A percentile compares a stretch with the other conserved stretches of the same genome.
Conservation (phyloP, 768 basidiomycete genomes). For the Termitomyces bulborhizus region DNA sequence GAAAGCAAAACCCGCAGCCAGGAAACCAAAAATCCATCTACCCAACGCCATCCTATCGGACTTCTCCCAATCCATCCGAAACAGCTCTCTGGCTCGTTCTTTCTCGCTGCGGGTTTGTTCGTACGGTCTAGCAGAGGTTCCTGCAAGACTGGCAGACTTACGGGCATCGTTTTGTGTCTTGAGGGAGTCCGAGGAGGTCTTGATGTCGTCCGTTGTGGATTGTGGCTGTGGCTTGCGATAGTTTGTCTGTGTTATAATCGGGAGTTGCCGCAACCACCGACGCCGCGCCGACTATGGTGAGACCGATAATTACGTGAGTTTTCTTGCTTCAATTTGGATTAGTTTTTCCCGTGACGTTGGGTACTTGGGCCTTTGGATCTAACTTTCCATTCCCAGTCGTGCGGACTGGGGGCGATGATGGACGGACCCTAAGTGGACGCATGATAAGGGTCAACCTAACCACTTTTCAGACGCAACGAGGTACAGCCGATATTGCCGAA, state of each 20-base stretch:
- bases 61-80: constrained; percentile 19
- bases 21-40: background rate
- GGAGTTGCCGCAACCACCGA: constrained; percentile 10
- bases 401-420: too few relatives aligned
- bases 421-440: too few relatives aligned
- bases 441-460: too few relatives aligned
- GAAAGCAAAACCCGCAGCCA: constrained; percentile 8
- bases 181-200: constrained; percentile 22
- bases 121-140: constrained; percentile 11
- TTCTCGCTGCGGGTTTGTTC: constrained; percentile 9
- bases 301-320: too few relatives aligned
- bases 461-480: too few relatives aligned
- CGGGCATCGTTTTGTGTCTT: constrained; percentile 27
- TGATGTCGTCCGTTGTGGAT: constrained; percentile 15
- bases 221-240: constrained; percentile 15
- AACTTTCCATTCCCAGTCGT: too few relatives aligned
- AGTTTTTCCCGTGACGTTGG: too few relatives aligned
- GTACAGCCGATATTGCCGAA: too few relatives aligned
- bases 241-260: constrained; percentile 17
- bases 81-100: constrained; percentile 6
- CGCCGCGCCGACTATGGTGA: too few relatives aligned
- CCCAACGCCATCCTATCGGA: constrained; percentile 11
- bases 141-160: constrained; percentile 16
- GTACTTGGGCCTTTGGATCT: too few relatives aligned
- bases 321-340: too few relatives aligned